These are phyloP conservation scores for Zymoseptoria tritici DNA, from an alignment of 2,329 filamentous ascomycete species.

Conservation along the genomic window DNA sequence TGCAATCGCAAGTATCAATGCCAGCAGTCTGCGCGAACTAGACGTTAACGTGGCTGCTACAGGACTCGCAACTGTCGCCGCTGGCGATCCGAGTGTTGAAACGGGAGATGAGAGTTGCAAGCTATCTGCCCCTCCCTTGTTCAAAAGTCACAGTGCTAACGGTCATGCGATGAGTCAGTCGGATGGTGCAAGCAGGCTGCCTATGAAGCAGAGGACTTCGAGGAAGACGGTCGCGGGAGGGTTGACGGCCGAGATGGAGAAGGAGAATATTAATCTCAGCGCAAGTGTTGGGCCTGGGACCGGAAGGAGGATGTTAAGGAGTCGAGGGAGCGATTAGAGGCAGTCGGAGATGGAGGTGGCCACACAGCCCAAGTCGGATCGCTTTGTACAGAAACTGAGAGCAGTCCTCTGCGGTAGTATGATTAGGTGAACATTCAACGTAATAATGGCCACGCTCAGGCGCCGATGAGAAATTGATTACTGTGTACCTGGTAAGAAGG, in stretches of 20 bases:
- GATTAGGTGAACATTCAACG: neutral
- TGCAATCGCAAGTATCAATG: conserved; percentile 22
- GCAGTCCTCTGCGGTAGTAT: neutral
- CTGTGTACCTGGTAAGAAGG: no score
- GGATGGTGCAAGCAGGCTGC: conserved; percentile 34
- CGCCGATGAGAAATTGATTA: no score
- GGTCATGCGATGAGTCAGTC: conserved; percentile 8
- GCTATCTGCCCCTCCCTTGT: conserved; percentile 29
- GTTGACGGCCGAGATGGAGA: conserved; percentile 22
- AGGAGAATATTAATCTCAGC: conserved; percentile 34
- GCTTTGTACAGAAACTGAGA: neutral
- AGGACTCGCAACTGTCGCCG: conserved; percentile 14
- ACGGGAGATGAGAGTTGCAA: conserved; percentile 21
- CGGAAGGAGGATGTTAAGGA: conserved; percentile 40
- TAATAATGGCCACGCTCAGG: neutral
- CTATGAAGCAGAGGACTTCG: conserved; percentile 32
- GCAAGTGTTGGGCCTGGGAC: conserved; percentile 30
- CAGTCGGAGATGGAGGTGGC: neutral
- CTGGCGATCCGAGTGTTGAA: conserved; percentile 24
- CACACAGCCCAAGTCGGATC: neutral
- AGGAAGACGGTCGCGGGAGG: conserved; percentile 36
- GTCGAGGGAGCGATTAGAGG: conserved; percentile 15
- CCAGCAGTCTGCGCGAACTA: conserved; percentile 38
- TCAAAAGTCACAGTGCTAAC: conserved; percentile 39
- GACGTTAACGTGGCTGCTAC: conserved; percentile 34